These are phyloP conservation scores for Neophaeococcomyces aloes DNA, from an alignment of 2,329 filamentous ascomycete species.

Conservation along the genomic window DNA sequence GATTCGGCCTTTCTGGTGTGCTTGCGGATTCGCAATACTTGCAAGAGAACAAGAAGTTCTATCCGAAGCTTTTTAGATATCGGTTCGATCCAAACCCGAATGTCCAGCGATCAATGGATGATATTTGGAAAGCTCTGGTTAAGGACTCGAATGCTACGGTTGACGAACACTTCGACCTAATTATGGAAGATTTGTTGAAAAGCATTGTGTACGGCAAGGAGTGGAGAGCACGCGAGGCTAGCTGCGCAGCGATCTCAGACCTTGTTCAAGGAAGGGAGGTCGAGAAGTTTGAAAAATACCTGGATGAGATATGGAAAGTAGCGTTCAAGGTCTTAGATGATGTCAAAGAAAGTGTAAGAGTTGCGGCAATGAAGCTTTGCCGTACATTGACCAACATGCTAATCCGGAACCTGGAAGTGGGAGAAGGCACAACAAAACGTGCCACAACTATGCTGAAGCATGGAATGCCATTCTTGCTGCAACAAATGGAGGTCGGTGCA, in stretches of 20 bases:
- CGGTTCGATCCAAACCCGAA: conserved; percentile 90
- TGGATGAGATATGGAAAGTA: conserved; percentile 72
- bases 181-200: conserved; percentile 75
- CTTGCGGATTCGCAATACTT: conserved; percentile 71
- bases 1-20: conserved; percentile 85
- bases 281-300: conserved; percentile 68
- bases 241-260: conserved; percentile 80
- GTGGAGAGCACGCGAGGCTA: conserved; percentile 87
- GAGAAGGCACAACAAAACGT: conserved; percentile 53
- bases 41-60: conserved; percentile 81
- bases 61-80: conserved; percentile 89
- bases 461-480: conserved; percentile 81
- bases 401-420: conserved; percentile 73
- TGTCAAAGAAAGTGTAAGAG: conserved; percentile 81
- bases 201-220: conserved; percentile 74
- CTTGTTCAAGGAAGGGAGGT: conserved; percentile 71
- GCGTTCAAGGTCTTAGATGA: conserved; percentile 90
- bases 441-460: conserved; percentile 72
- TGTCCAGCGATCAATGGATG: conserved; percentile 89
- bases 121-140: conserved; percentile 94
- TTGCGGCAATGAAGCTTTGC: conserved; percentile 70
- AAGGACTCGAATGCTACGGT: conserved; percentile 72
- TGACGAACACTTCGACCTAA: conserved; percentile 72
- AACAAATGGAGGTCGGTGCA: conserved; percentile 67
- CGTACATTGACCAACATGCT: conserved; percentile 75